A percentile compares a stretch with the other conserved stretches of the same genome.
These are phyloP conservation scores for Alternaria triticina DNA, from an alignment of 2,329 filamentous ascomycete genomes.

Conservation along the genomic window DNA sequence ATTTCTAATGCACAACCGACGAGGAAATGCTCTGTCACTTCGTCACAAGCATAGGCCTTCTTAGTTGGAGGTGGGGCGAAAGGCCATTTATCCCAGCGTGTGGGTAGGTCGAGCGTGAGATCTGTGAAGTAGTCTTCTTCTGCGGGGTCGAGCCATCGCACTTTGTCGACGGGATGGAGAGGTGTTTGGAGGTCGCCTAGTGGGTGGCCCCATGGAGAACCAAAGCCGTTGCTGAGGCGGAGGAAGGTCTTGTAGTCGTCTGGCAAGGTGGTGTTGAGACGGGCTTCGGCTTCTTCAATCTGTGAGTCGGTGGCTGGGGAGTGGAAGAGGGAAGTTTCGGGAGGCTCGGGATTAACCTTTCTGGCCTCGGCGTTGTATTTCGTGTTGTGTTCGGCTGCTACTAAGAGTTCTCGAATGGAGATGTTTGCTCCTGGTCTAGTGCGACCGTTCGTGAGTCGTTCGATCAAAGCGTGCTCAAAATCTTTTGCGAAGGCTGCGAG, in stretches of 20 bases:
- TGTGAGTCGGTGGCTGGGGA: not conserved
- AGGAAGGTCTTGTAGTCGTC: not conserved
- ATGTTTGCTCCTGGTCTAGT: not conserved
- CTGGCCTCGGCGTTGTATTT: not conserved
- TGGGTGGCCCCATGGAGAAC: not conserved
- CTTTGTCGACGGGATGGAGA: not conserved
- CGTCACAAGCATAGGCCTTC: not conserved
- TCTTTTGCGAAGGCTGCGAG: not conserved
- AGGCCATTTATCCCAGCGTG: not conserved
- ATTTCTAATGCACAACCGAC: not conserved
- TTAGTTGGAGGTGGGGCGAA: not conserved
- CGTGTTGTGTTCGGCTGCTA: not conserved
- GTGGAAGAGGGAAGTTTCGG: not conserved
- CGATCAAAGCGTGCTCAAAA: not conserved
- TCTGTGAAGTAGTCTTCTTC: not conserved
- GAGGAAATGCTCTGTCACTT: not conserved
- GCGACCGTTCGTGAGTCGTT: not conserved
- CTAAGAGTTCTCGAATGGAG: not conserved
- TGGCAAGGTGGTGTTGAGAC: not conserved
- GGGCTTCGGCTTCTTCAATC: not conserved
- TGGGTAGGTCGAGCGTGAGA: not conserved
- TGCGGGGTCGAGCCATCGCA: not conserved
- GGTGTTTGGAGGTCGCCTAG: not conserved
- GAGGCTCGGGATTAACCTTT: not conserved
- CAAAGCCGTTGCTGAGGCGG: not conserved